Conservation (phyloP, 2,329 filamentous ascomycete genomes). For the Aspergillus terreus region DNA sequence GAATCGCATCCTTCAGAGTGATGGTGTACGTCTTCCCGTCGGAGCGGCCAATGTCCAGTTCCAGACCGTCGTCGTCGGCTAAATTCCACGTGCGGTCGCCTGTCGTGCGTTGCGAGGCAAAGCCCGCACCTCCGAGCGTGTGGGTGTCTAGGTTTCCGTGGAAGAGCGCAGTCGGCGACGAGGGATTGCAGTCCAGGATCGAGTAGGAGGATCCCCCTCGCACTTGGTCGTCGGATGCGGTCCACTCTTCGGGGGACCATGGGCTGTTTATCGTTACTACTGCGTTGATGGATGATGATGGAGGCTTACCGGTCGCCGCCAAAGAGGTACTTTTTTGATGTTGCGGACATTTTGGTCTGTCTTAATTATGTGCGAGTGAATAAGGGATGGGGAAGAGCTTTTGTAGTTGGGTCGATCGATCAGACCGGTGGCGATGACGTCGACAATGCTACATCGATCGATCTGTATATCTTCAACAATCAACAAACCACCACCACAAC, state of each 20-base stretch:
- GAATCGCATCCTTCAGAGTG: slow-evolving; percentile 67
- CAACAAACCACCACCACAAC: not conserved
- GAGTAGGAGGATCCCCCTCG: slow-evolving; percentile 66
- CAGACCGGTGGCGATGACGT: too few species aligned
- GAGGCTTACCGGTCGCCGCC: slow-evolving; percentile 11
- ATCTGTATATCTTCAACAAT: not conserved
- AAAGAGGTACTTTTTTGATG: slow-evolving; percentile 6
- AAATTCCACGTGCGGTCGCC: slow-evolving; percentile 61
- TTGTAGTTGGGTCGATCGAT: too few species aligned
- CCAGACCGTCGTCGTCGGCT: slow-evolving; percentile 58
- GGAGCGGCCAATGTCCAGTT: slow-evolving; percentile 46
- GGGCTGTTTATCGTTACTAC: slow-evolving; percentile 1
- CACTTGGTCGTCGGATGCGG: slow-evolving; percentile 70
- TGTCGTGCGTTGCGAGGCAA: slow-evolving; percentile 71
- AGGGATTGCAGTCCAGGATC: slow-evolving; percentile 38
- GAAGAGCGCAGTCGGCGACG: slow-evolving; percentile 50
- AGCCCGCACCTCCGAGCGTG: slow-evolving; percentile 74
- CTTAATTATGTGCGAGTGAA: too few species aligned
- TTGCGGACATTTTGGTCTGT: not conserved
- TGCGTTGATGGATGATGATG: not conserved
- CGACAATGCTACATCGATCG: too few species aligned
- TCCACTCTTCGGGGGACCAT: slow-evolving; percentile 53
- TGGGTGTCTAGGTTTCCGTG: slow-evolving; percentile 68
- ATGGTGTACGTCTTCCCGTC: slow-evolving; percentile 71
- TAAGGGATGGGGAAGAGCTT: too few species aligned